phyloP scores from a whole-genome alignment of 306 rosid species.

The Amphicarpaea edgeworthii region DNA sequence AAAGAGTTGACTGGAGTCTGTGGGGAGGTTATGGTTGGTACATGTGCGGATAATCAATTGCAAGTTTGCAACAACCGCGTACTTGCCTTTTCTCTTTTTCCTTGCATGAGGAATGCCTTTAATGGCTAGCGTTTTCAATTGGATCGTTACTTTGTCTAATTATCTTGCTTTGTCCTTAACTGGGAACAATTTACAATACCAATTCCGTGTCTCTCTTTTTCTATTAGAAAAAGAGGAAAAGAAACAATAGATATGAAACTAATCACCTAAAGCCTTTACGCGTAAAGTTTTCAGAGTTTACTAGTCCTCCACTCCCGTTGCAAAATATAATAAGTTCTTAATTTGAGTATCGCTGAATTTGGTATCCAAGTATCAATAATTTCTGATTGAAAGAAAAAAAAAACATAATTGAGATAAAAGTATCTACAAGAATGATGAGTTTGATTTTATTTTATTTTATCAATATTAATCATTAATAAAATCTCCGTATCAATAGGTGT shows the following conservation, averaged over 20 bases:
- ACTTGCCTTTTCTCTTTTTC: background rate
- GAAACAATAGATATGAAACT: background rate
- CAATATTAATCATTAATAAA: too few species aligned
- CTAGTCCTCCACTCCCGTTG: background rate
- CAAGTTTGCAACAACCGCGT: background rate
- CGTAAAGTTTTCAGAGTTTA: background rate
- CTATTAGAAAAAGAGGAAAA: background rate
- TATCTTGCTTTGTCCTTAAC: background rate
- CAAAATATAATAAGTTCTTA: background rate
- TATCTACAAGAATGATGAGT: too few species aligned
- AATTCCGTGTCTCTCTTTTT: background rate
- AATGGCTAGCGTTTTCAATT: background rate
- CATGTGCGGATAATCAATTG: background rate
- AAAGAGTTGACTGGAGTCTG: background rate
- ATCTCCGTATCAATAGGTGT: too few species aligned
- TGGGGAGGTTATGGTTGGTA: background rate
- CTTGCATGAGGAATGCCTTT: slow-evolving; percentile 20
- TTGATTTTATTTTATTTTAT: too few species aligned
- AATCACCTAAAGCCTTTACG: background rate
- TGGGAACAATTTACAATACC: slow-evolving; percentile 1
- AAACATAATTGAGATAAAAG: too few species aligned
- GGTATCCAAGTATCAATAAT: too few species aligned
- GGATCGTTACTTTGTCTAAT: slow-evolving; percentile 5
- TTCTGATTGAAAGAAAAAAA: too few species aligned
- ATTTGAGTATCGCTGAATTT: too few species aligned